A percentile compares a stretch with the other conserved stretches of the same genome.
Conservation (phyloP, 2,329 filamentous ascomycete genomes). For the Cladosporium velox region DNA sequence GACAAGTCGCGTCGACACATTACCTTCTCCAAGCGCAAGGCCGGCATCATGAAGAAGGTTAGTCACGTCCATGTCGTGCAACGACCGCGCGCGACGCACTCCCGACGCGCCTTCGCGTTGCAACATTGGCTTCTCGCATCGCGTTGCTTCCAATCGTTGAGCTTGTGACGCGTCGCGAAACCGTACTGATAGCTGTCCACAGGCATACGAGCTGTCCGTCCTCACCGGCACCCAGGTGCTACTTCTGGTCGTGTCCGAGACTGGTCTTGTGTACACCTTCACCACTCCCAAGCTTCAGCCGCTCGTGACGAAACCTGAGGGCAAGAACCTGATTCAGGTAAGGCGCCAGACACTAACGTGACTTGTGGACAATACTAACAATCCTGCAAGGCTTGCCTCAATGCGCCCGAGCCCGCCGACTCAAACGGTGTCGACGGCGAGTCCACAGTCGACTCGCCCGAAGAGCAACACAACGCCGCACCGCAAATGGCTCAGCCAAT, state of each 20-base stretch:
- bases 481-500: conserved; percentile 39
- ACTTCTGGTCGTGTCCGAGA: conserved; percentile 94
- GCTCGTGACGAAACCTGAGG: conserved; percentile 95
- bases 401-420: conserved; percentile 87
- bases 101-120: conserved; percentile 11
- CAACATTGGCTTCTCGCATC: not conserved
- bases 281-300: conserved; percentile 98
- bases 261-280: conserved; percentile 95
- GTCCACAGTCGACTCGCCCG: conserved; percentile 75
- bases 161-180: conserved; percentile 1
- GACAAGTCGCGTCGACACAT: conserved; percentile 99
- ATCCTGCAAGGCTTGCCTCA: conserved; percentile 78
- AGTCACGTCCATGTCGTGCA: conserved; percentile 23
- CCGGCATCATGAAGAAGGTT: conserved; percentile 99
- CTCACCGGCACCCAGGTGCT: conserved; percentile 97
- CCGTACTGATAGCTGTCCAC: conserved; percentile 26
- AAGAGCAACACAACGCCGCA: conserved; percentile 72
- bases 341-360: conserved; percentile 20
- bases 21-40: conserved; percentile 99
- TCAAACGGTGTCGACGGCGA: conserved; percentile 60
- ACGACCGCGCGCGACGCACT: conserved; percentile 3
- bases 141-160: conserved; percentile 1
- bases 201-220: conserved; percentile 97
- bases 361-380: conserved; percentile 23
- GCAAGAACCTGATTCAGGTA: conserved; percentile 99